Percentiles rank a stretch among this genome's conserved stretches.
These are phyloP conservation scores for Quercus alba DNA, from an alignment of 306 rosid species.

Conservation along the genomic window DNA sequence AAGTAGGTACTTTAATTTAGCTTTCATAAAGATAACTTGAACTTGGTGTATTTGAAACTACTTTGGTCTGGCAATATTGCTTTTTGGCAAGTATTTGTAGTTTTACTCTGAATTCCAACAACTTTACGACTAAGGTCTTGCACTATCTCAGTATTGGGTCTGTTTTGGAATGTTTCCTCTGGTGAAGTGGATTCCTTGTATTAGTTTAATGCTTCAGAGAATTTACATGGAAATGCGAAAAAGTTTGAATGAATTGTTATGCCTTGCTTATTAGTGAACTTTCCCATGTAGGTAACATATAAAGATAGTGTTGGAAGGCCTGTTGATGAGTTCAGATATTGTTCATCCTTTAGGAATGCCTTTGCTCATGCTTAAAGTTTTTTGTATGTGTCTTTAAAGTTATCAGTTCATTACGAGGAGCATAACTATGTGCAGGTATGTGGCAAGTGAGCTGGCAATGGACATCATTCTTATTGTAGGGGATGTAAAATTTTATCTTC, in stretches of 20 bases:
- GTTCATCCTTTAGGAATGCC: neutral
- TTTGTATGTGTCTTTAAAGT: conserved; percentile 12
- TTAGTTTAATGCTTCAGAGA: neutral
- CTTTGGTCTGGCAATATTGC: neutral
- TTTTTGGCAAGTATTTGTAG: neutral
- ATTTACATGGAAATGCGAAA: neutral
- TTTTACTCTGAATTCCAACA: neutral
- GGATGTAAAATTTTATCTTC: conserved; percentile 67
- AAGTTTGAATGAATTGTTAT: neutral
- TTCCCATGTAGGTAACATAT: neutral
- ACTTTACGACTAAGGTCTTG: neutral
- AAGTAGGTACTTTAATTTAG: neutral
- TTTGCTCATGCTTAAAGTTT: neutral
- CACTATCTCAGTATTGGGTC: neutral
- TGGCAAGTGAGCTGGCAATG: conserved; percentile 73
- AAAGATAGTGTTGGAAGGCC: neutral
- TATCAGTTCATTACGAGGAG: conserved; percentile 4
- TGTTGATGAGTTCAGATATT: neutral
- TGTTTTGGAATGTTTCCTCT: neutral
- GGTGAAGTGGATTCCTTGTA: neutral
- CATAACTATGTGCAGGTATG: conserved; percentile 58
- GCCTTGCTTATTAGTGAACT: neutral
- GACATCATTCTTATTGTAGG: conserved; percentile 59
- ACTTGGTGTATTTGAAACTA: neutral
- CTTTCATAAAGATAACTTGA: neutral